A percentile compares a stretch with the other conserved stretches of the same genome.
Conservation (phyloP, 345 rosid genomes). For the Boechera divaricarpa region DNA sequence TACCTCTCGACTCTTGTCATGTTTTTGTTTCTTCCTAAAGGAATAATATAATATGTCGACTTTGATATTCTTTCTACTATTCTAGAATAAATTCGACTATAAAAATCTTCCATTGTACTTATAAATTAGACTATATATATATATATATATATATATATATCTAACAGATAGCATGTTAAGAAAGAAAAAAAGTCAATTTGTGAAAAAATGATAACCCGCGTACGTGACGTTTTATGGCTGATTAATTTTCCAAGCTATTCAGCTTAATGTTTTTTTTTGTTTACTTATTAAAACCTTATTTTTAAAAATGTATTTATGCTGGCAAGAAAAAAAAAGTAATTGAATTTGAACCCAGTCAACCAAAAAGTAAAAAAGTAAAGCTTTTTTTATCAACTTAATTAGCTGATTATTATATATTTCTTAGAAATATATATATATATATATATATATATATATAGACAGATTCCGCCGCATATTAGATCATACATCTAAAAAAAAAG, state of each 20-base stretch:
- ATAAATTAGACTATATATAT: not conserved
- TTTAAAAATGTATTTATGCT: no score
- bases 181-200: not conserved
- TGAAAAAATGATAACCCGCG: not conserved
- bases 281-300: no score
- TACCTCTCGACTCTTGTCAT: conserved; percentile 27
- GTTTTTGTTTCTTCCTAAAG: conserved; percentile 13
- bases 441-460: no score
- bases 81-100: not conserved
- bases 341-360: not conserved
- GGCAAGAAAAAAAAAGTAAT: no score
- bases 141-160: no score
- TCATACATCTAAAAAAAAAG: not conserved
- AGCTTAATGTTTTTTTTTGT: not conserved
- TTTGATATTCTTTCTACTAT: conserved; percentile 39
- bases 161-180: not conserved
- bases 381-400: no score
- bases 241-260: not conserved
- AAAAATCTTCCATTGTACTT: not conserved
- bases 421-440: no score
- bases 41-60: conserved; percentile 34
- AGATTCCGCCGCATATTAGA: no score
- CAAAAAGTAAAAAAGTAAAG: no score
- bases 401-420: no score
- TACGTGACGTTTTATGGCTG: not conserved